phyloP scores from a whole-genome alignment of 768 basidiomycete species.

The Strobilomyces dryophilus region DNA sequence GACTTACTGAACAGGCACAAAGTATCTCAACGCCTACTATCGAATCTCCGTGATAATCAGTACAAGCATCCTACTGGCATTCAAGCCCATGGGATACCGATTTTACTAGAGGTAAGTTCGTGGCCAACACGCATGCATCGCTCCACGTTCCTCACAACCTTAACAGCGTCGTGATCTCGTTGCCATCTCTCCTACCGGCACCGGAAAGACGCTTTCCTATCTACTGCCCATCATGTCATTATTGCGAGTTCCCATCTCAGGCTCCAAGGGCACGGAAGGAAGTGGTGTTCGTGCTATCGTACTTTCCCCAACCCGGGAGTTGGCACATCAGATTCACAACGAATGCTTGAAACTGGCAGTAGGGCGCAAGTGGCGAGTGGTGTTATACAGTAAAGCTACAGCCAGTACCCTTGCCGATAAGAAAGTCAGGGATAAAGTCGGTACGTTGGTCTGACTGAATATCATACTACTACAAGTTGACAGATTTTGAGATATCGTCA shows the following conservation, averaged over 20 bases:
- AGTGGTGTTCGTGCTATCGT: conserved; percentile 73
- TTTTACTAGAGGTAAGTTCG: conserved; percentile 65
- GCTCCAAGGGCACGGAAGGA: conserved; percentile 40
- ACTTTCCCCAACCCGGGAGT: conserved; percentile 88
- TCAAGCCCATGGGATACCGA: conserved; percentile 76
- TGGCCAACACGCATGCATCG: background rate
- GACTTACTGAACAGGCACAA: conserved; percentile 55
- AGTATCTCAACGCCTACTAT: conserved; percentile 54
- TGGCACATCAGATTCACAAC: conserved; percentile 94
- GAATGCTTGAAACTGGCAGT: conserved; percentile 81
- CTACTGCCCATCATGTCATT: conserved; percentile 74
- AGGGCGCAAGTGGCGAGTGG: conserved; percentile 77
- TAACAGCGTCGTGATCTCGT: conserved; percentile 76
- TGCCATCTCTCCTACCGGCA: conserved; percentile 96
- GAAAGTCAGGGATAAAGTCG: conserved; percentile 69
- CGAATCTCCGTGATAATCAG: conserved; percentile 58
- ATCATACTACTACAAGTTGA: background rate
- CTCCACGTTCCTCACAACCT: background rate
- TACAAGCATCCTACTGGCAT: conserved; percentile 74
- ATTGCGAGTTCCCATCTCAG: conserved; percentile 52
- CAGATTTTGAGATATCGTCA: conserved; percentile 67
- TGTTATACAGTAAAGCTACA: conserved; percentile 87
- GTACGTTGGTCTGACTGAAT: conserved; percentile 38
- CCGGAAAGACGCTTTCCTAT: conserved; percentile 94
- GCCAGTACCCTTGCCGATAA: conserved; percentile 78